Base-by-base conservation (phyloP, 768 basidiomycete species). In the Sporobolomyces pararoseus region DNA sequence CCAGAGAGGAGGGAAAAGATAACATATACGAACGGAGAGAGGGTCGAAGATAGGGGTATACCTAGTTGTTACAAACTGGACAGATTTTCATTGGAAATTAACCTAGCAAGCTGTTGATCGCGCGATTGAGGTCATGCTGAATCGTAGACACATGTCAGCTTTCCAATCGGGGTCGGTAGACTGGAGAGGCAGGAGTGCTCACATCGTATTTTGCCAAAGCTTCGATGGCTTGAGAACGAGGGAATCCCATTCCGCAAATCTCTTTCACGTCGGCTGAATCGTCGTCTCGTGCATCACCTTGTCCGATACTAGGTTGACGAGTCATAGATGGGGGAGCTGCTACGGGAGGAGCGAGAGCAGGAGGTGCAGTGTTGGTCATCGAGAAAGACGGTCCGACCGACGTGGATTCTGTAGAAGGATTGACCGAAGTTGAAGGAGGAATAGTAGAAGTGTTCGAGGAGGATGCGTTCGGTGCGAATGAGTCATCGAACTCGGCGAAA, bases 221-320 rank as follows among this genome's bases (percentile, higher is more conserved):
- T 17, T 84, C 84, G 10, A 97, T 85, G 0, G 91, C 90, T 78
- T 93, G 87, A 21, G 82, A 79, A 49, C 94, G 85, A 70, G 84
- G 87, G 82, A 98, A 97, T 31, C 95, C 95, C 93, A 97, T 96
- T 25, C 84, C 84, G 54, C 86, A 86, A 47, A 98, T 81, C 77
- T 89, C 87, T 76, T 87, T 89, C 27, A 93, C 88, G 2, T 87
- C 81, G 70, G 87, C 86, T 17, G 87, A 86, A 66, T 92, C 89
- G 71, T 89, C 89, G 34, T 86, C 87, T 12, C 37, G 17, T 82
- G 82, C 17, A 84, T 84, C 1, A 87, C 46, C 85, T 3, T 86
- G 84, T 14, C 32, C 34, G 27, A 39, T 21, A 23, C 80, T 62
- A 52, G 67, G 35, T 79, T 68, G 1, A 77, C 79, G 19, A 76